Percentiles rank a stretch among this genome's conserved stretches.
Evolutionary conservation across 257 asterid genomes (phyloP).

Genomic region (Capsicum chinense): DNA sequence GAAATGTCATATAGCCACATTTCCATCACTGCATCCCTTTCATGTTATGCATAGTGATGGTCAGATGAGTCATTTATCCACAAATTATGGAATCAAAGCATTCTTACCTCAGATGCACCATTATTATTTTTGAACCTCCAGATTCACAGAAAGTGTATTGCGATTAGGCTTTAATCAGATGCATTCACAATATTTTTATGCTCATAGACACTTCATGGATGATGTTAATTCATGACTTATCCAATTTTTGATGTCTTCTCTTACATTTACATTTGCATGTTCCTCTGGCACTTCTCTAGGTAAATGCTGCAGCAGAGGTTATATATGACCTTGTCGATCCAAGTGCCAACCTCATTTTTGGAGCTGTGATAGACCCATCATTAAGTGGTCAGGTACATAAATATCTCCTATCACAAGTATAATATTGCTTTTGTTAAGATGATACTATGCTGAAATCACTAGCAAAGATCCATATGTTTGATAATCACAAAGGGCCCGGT

Average conservation of each 20-base stretch:
- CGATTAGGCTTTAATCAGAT: not conserved
- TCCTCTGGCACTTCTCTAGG: conserved; percentile 44
- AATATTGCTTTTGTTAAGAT: not conserved
- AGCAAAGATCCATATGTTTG: not conserved
- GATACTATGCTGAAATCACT: conserved; percentile 1
- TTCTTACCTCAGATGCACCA: not conserved
- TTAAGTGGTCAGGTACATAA: conserved; percentile 75
- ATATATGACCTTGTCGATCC: conserved; percentile 96
- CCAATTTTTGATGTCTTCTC: conserved; percentile 1
- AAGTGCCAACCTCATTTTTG: conserved; percentile 93
- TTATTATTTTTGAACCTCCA: not conserved
- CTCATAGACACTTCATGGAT: not conserved
- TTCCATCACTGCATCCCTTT: conserved; percentile 2
- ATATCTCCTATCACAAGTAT: not conserved
- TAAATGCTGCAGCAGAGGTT: conserved; percentile 95
- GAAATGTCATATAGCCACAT: not conserved
- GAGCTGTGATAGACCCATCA: conserved; percentile 93
- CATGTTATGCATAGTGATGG: not conserved
- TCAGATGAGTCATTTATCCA: not conserved
- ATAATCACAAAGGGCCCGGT: not conserved
- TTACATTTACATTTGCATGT: not conserved
- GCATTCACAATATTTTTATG: not conserved
- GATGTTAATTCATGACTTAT: not conserved
- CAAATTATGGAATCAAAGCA: not conserved
- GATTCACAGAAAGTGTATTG: not conserved